phyloP scores from a whole-genome alignment of 805 yeast species.

The Alloascoidea africana region DNA sequence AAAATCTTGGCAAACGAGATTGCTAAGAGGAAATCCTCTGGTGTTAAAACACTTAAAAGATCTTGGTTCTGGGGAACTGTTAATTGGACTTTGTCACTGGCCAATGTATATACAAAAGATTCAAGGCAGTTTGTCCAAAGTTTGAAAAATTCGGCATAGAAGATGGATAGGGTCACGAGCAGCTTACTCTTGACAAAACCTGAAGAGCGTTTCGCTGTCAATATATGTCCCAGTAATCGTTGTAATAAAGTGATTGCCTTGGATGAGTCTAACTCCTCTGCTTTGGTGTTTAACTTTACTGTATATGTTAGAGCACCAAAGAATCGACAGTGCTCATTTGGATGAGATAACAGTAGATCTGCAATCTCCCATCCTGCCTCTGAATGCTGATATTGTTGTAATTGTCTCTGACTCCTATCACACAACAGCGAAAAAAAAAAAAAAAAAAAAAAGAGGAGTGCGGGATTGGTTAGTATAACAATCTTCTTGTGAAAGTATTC shows the following conservation, averaged over 20 bases:
- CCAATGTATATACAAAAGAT: constrained; percentile 11
- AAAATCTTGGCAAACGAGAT: constrained; percentile 7
- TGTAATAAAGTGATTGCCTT: neutral
- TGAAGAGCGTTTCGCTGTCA: constrained; percentile 5
- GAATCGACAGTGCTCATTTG: constrained; percentile 27
- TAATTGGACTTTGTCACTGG: too few relatives aligned
- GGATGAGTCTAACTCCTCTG: too few relatives aligned
- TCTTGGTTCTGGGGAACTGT: too few relatives aligned
- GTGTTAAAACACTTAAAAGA: too few relatives aligned
- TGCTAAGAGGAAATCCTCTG: too few relatives aligned
- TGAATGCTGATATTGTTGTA: constrained; percentile 47
- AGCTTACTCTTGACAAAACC: constrained; percentile 41
- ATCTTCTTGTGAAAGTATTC: too few relatives aligned
- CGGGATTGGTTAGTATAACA: too few relatives aligned
- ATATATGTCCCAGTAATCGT: constrained; percentile 11
- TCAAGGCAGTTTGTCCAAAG: constrained; percentile 27
- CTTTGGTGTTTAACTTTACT: constrained; percentile 31
- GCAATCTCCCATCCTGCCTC: constrained; percentile 44
- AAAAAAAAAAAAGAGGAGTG: too few relatives aligned
- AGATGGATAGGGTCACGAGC: constrained; percentile 34
- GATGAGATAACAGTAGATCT: constrained; percentile 25
- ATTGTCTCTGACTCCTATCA: constrained; percentile 30
- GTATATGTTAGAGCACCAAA: constrained; percentile 75
- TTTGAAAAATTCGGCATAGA: constrained; percentile 25
- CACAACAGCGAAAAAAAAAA: too few relatives aligned